Base-by-base conservation (phyloP, 352 stramenopile genomes). In the Globisporangium rhizosaccharum region DNA sequence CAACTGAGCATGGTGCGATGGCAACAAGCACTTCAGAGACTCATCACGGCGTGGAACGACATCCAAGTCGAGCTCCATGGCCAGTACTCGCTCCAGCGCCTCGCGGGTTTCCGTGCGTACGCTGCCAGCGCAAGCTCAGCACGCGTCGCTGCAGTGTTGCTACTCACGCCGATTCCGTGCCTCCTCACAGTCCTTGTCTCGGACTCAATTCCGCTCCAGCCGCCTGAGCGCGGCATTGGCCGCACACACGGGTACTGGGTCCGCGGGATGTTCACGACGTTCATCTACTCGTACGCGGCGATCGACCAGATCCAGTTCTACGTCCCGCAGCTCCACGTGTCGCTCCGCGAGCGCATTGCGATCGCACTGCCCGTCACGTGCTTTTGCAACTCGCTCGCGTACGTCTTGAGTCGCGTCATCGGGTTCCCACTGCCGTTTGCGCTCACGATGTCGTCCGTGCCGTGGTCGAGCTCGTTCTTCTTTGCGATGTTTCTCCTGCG, bases 361-460 rank as follows among this genome's bases (percentile, higher is more conserved):
- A 25, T 33, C 30, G 20, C 52, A 14, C 14, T 57, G 1, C 54
- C 45, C 2, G 10, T 42, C 18, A 18, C 20, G n/a, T 3, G 52
- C 18, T 12, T 17, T 55, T 11, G 17, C 47, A 44, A 39, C 57
- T 3, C 2, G 3, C 25, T 44, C 54, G 45, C 54, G 23, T 59
- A 59, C 53, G 42, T 23, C 3, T 8, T 59, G 25, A 62, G 33
- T 8, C 42, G 51, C 30, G n/a, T 51, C 18, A 70, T 81, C 11
- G 72, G 61, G 3, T 80, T 79, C 39, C 72, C 68, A 20, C 28
- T 82, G n/a, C 68, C 72, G 10, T 85, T 85, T 47, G 66, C 68
- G 15, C 62, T 79, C 2, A 50, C 77, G 3, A 20, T 80, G 9
- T 46, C 57, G 23, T 28, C 44, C 7, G 11, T 46, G 0, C 47